phyloP scores from a whole-genome alignment of 345 rosid genomes.

The Lumnitzera littorea region DNA sequence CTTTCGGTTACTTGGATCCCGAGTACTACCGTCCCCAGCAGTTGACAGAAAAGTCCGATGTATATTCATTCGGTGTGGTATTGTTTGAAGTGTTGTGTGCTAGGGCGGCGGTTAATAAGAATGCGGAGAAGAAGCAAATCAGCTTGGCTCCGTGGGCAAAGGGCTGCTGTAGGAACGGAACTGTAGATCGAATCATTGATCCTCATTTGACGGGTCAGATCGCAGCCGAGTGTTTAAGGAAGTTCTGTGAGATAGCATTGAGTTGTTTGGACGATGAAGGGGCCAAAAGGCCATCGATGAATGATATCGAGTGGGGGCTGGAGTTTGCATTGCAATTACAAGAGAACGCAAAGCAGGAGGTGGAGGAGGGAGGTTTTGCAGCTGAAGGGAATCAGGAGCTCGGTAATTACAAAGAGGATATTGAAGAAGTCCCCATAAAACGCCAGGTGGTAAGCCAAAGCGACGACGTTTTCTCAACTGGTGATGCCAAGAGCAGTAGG shows the following conservation, averaged over 20 bases:
- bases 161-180: slow-evolving; percentile 3
- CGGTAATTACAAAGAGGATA: neutral
- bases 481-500: slow-evolving; percentile 2
- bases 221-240: slow-evolving; percentile 13
- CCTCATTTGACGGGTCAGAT: slow-evolving; percentile 12
- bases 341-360: slow-evolving; percentile 9
- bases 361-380: neutral
- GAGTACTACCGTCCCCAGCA: slow-evolving; percentile 13
- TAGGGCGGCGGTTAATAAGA: neutral
- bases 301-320: slow-evolving; percentile 13
- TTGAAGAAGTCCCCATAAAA: neutral
- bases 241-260: slow-evolving; percentile 12
- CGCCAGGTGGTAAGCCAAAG: slow-evolving; percentile 1
- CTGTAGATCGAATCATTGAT: slow-evolving; percentile 12
- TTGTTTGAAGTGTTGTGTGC: slow-evolving; percentile 25
- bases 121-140: slow-evolving; percentile 1
- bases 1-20: slow-evolving; percentile 21
- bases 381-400: too few relatives aligned
- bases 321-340: slow-evolving; percentile 19
- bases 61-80: slow-evolving; percentile 27
- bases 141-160: slow-evolving; percentile 15
- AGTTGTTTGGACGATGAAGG: slow-evolving; percentile 10
- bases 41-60: slow-evolving; percentile 23
- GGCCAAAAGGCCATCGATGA: slow-evolving; percentile 14
- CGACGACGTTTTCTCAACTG: neutral